Conservation (phyloP, 129 eudicot genomes). For the Chrysanthemum makinoi region DNA sequence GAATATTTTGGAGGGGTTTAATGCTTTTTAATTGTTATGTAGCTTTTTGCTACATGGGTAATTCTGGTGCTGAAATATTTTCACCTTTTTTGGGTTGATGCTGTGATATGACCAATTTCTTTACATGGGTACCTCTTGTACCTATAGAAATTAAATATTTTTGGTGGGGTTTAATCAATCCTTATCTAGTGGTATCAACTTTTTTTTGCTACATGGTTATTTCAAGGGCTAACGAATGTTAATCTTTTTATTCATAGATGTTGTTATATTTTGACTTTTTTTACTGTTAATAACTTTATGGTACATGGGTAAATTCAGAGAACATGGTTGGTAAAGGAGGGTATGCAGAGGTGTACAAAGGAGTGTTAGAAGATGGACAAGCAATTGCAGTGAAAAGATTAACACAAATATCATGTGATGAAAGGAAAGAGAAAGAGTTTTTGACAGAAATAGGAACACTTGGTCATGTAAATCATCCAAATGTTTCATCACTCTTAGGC, state of each 20-base stretch:
- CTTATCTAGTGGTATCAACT: too few relatives aligned
- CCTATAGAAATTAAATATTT: too few relatives aligned
- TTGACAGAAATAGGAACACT: constrained; percentile 95
- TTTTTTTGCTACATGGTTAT: too few relatives aligned
- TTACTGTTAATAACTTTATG: constrained; percentile 8
- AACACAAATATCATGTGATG: constrained; percentile 61
- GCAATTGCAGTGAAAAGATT: constrained; percentile 86
- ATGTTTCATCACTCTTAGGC: constrained; percentile 84
- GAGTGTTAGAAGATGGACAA: constrained; percentile 71
- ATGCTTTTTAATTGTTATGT: too few relatives aligned
- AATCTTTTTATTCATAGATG: constrained; percentile 18
- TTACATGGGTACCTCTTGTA: too few relatives aligned
- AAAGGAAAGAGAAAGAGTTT: constrained; percentile 92
- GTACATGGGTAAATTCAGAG: constrained; percentile 43
- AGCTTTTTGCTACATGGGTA: too few relatives aligned
- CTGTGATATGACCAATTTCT: too few relatives aligned
- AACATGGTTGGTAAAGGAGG: constrained; percentile 98
- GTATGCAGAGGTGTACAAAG: constrained; percentile 95
- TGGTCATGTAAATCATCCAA: constrained; percentile 88
- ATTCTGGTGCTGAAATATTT: too few relatives aligned
- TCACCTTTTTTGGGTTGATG: too few relatives aligned
- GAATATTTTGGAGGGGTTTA: too few relatives aligned
- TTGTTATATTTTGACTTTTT: constrained; percentile 10
- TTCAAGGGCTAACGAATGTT: neutral
- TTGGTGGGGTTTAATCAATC: too few relatives aligned